phyloP scores from a whole-genome alignment of 2,329 filamentous ascomycete species.

The Septoria petroselini region DNA sequence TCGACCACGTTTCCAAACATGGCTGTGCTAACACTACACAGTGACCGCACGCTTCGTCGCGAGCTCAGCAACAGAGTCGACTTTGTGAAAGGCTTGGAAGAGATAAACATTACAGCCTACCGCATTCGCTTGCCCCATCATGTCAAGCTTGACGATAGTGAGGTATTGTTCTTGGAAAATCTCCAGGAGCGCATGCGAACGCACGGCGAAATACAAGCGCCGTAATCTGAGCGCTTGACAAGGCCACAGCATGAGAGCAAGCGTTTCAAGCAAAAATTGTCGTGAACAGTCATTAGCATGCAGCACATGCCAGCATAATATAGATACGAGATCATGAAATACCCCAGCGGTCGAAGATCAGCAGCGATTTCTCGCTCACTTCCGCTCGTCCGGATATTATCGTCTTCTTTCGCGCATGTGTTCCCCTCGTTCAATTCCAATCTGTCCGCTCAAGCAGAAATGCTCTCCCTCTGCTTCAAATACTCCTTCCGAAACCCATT shows the following conservation, averaged over 20 bases:
- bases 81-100: constrained; percentile 19
- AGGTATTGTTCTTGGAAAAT: constrained; percentile 38
- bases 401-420: no score
- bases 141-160: constrained; percentile 38
- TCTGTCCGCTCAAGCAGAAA: constrained; percentile 12
- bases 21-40: background rate
- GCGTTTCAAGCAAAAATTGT: background rate
- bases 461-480: constrained; percentile 45
- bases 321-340: background rate
- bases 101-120: constrained; percentile 37
- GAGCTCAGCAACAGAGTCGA: constrained; percentile 24
- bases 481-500: constrained; percentile 81
- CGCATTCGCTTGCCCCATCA: constrained; percentile 39
- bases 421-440: no score
- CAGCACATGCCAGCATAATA: no score
- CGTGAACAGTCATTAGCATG: background rate
- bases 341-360: no score
- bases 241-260: background rate
- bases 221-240: background rate
- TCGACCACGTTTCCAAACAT: background rate
- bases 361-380: background rate
- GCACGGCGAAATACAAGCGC: constrained; percentile 15
- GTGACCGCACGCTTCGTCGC: constrained; percentile 23
- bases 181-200: constrained; percentile 37
- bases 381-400: background rate